Percentiles rank a stretch among this genome's conserved stretches.
Conservation (phyloP, 129 eudicot genomes). For the Tagetes erecta region DNA sequence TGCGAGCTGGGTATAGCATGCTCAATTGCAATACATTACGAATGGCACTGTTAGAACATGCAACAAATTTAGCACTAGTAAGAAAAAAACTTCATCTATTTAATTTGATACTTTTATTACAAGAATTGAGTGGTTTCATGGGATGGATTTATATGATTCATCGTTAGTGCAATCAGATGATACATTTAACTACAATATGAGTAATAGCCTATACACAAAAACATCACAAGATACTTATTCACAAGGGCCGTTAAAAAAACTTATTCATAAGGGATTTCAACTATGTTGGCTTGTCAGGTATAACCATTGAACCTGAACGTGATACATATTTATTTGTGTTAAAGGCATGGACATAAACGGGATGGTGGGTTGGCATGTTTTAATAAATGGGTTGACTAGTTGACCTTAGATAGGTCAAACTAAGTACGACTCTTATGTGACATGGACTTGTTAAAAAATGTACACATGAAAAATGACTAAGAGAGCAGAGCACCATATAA, state of each 20-base stretch:
- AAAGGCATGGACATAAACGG: background rate
- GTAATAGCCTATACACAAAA: background rate
- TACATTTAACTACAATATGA: background rate
- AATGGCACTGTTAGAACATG: slow-evolving; percentile 62
- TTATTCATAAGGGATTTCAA: background rate
- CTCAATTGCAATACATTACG: slow-evolving; percentile 51
- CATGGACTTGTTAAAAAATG: background rate
- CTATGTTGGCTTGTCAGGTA: background rate
- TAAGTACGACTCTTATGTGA: no score
- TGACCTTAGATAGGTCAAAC: no score
- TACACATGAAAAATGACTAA: slow-evolving; percentile 5
- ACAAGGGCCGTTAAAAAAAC: background rate
- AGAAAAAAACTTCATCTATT: background rate
- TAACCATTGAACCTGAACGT: background rate
- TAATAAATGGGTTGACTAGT: no score
- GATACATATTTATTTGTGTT: background rate
- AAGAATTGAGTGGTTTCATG: slow-evolving; percentile 1
- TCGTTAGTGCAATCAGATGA: background rate
- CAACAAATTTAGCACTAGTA: slow-evolving; percentile 14
- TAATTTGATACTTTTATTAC: background rate
- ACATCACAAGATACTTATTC: background rate
- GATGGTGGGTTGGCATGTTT: no score
- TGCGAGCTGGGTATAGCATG: slow-evolving; percentile 23
- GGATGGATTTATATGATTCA: background rate
- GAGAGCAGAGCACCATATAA: no score